Conservation (phyloP, 257 asterid species). For the Scutellaria baicalensis region DNA sequence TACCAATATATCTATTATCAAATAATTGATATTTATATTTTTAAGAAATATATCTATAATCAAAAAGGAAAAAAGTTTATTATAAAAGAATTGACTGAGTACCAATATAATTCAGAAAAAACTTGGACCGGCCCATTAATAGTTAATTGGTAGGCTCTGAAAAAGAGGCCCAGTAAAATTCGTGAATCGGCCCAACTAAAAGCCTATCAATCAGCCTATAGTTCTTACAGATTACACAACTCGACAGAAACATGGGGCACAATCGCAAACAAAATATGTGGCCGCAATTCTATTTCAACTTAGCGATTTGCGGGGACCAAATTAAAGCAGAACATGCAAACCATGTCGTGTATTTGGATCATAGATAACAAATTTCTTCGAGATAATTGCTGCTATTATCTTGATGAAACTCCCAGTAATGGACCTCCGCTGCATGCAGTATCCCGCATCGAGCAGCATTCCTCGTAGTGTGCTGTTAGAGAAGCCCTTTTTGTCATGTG, state of each 20-base stretch:
- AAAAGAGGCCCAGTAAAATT: neutral
- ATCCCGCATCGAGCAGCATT: constrained; percentile 40
- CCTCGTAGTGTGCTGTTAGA: constrained; percentile 34
- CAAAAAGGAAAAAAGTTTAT: too few relatives aligned
- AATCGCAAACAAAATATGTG: constrained; percentile 19
- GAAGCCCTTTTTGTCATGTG: constrained; percentile 40
- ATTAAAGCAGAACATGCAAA: constrained; percentile 10
- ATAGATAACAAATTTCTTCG: neutral
- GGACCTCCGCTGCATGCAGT: constrained; percentile 51
- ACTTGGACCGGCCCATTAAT: too few relatives aligned
- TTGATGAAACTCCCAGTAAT: constrained; percentile 10
- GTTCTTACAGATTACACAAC: too few relatives aligned
- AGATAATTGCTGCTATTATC: constrained; percentile 13
- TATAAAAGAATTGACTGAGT: too few relatives aligned
- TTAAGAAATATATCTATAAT: too few relatives aligned
- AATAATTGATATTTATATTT: too few relatives aligned
- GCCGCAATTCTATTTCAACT: constrained; percentile 14
- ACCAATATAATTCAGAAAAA: too few relatives aligned
- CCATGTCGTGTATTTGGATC: constrained; percentile 19
- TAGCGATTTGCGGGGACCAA: constrained; percentile 29
- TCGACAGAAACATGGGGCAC: neutral
- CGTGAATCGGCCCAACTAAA: too few relatives aligned
- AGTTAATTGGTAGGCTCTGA: too few relatives aligned
- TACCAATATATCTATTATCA: too few relatives aligned
- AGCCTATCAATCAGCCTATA: too few relatives aligned